These are phyloP conservation scores for Russula compacta DNA, from an alignment of 768 basidiomycete species.

Conservation along the genomic window DNA sequence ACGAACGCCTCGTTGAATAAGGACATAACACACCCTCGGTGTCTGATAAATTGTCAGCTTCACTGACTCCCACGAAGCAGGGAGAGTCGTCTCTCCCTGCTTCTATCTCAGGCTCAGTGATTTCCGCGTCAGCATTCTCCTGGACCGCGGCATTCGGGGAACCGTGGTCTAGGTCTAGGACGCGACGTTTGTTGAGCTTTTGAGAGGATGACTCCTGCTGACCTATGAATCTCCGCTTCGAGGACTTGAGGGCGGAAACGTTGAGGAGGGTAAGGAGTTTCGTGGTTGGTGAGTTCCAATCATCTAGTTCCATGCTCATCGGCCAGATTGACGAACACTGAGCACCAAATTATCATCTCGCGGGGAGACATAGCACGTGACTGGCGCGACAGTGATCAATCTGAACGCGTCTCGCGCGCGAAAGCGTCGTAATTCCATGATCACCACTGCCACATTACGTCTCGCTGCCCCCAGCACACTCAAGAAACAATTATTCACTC, in stretches of 20 bases:
- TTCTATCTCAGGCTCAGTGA: constrained; percentile 1
- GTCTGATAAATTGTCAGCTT: constrained; percentile 1
- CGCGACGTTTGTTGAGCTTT: constrained; percentile 65
- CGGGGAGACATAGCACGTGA: neutral
- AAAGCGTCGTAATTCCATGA: neutral
- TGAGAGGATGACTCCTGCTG: constrained; percentile 36
- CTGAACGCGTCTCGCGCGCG: neutral
- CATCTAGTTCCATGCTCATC: constrained; percentile 15
- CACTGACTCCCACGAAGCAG: constrained; percentile 15
- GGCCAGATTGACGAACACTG: neutral
- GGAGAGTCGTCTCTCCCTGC: constrained; percentile 14
- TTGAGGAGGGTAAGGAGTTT: constrained; percentile 83
- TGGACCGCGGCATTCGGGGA: neutral
- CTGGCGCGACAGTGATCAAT: neutral
- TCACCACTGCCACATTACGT: neutral
- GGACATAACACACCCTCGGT: constrained; percentile 17
- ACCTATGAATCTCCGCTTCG: constrained; percentile 40
- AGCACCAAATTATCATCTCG: neutral
- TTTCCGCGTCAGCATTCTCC: neutral
- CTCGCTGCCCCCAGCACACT: neutral
- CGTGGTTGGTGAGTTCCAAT: constrained; percentile 53
- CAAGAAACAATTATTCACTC: neutral
- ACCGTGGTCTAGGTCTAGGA: constrained; percentile 27
- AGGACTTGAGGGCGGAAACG: constrained; percentile 69
- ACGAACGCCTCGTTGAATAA: neutral